Conservation (phyloP, 306 rosid genomes). For the Spatholobus suberectus region DNA sequence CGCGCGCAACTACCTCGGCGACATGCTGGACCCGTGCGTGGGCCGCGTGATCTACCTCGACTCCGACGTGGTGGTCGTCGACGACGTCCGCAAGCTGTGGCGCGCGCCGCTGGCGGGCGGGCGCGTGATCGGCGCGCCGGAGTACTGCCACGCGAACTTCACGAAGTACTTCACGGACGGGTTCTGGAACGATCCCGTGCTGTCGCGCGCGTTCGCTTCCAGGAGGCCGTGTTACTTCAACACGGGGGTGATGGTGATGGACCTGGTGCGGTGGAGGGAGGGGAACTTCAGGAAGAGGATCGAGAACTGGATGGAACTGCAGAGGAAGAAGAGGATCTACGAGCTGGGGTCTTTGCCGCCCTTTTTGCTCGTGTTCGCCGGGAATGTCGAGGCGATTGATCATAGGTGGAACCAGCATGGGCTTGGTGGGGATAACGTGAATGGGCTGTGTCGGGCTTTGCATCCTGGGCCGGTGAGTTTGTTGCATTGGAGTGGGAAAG, state of each 20-base stretch:
- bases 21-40: constrained; percentile 75
- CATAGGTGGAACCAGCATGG: constrained; percentile 98
- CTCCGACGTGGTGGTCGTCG: constrained; percentile 81
- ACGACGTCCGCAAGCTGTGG: constrained; percentile 91
- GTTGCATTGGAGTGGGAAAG: constrained; percentile 97
- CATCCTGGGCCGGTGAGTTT: constrained; percentile 95
- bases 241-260: constrained; percentile 98
- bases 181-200: constrained; percentile 85
- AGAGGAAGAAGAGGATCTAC: constrained; percentile 74
- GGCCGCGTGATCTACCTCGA: constrained; percentile 87
- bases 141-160: constrained; percentile 96
- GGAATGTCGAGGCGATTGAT: constrained; percentile 82
- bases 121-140: constrained; percentile 91
- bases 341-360: constrained; percentile 94
- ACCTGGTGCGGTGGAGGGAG: constrained; percentile 69
- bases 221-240: constrained; percentile 84
- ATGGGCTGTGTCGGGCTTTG: constrained; percentile 79
- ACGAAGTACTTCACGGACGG: constrained; percentile 84
- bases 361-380: constrained; percentile 73
- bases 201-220: constrained; percentile 64
- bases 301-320: constrained; percentile 93
- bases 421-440: constrained; percentile 87
- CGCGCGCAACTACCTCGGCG: constrained; percentile 92
- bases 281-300: constrained; percentile 75
- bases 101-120: constrained; percentile 45